These are phyloP conservation scores for Stenogyne calaminthoides DNA, from an alignment of 305 asterid genomes.

Conservation along the genomic window DNA sequence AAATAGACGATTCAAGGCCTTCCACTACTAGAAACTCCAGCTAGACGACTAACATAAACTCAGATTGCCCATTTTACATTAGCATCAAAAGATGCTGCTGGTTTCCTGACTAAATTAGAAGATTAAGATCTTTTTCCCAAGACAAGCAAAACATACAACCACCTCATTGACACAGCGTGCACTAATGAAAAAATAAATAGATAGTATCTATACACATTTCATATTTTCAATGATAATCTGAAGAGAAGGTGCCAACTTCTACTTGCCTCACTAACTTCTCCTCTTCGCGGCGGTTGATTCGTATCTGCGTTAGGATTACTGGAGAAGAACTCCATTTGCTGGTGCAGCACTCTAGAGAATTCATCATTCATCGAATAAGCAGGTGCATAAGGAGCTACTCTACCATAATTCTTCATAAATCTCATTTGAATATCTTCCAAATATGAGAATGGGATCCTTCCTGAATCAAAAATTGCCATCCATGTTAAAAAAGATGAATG, in stretches of 20 bases:
- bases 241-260: slow-evolving; percentile 12
- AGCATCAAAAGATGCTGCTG: not conserved
- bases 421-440: slow-evolving; percentile 97
- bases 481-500: not conserved
- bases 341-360: slow-evolving; percentile 94
- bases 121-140: slow-evolving; percentile 1
- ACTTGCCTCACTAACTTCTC: slow-evolving; percentile 94
- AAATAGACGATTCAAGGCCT: slow-evolving; percentile 14
- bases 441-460: slow-evolving; percentile 91
- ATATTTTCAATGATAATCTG: not conserved
- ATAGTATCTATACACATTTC: slow-evolving; percentile 1
- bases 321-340: slow-evolving; percentile 97
- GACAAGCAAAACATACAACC: slow-evolving; percentile 16
- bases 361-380: slow-evolving; percentile 99
- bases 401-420: slow-evolving; percentile 91
- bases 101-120: slow-evolving; percentile 6
- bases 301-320: slow-evolving; percentile 94
- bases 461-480: slow-evolving; percentile 37
- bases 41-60: slow-evolving; percentile 2
- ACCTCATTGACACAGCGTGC: slow-evolving; percentile 11
- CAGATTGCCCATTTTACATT: slow-evolving; percentile 1
- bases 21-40: slow-evolving; percentile 10
- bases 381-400: slow-evolving; percentile 79
- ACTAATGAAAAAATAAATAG: not conserved
- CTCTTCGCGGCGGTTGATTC: slow-evolving; percentile 78